These are phyloP conservation scores for Aspergillus arachidicola DNA, from an alignment of 2,329 filamentous ascomycete genomes.

Conservation along the genomic window DNA sequence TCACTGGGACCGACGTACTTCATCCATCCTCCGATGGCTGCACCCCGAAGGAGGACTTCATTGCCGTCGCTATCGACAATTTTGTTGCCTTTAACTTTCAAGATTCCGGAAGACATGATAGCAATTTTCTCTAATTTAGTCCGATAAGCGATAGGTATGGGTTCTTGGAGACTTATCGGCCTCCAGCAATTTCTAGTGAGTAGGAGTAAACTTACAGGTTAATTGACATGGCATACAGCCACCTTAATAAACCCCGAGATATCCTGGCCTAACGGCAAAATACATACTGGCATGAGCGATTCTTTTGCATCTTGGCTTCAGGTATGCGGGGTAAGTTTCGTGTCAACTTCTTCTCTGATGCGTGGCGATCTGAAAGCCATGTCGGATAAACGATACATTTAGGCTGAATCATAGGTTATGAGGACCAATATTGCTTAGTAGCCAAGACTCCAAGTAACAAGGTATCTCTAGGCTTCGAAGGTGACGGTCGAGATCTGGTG, in stretches of 20 bases:
- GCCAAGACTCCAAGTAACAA: background rate
- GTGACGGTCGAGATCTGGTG: background rate
- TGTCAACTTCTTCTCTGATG: too few relatives aligned
- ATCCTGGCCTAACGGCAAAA: background rate
- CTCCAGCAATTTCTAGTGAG: background rate
- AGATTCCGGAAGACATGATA: conserved; percentile 38
- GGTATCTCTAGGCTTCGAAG: background rate
- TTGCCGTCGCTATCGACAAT: conserved; percentile 52
- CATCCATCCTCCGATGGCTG: conserved; percentile 51
- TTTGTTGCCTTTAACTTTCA: conserved; percentile 46
- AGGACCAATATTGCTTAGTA: background rate
- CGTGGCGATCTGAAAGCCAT: background rate
- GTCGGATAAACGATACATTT: conserved; percentile 1
- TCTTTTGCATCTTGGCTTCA: background rate
- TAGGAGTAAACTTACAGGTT: background rate
- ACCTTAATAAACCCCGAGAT: background rate
- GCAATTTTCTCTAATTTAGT: background rate
- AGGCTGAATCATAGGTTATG: background rate
- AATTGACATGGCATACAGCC: background rate
- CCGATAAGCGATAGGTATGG: background rate
- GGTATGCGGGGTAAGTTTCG: background rate
- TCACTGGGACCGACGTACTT: conserved; percentile 32
- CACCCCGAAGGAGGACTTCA: conserved; percentile 52
- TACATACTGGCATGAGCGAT: background rate
- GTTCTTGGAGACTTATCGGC: background rate